phyloP scores from a whole-genome alignment of 108 stramenopile species.

The Epithemia pelagica region DNA sequence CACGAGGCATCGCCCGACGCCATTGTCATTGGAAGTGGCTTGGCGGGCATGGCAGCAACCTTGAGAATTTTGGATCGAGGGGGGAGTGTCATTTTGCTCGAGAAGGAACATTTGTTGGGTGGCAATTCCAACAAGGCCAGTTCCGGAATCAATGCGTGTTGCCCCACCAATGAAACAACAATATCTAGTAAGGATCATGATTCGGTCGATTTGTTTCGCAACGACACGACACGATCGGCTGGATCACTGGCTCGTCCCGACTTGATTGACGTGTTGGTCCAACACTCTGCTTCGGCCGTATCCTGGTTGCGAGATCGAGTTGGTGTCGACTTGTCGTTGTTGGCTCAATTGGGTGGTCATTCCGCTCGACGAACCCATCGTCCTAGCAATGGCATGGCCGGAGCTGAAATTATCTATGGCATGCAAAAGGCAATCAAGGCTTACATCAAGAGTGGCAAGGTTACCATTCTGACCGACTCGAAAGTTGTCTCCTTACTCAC shows the following conservation, averaged over 20 bases:
- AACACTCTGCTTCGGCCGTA: constrained; percentile 69
- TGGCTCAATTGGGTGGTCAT: constrained; percentile 89
- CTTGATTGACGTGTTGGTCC: constrained; percentile 68
- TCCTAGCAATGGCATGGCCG: constrained; percentile 83
- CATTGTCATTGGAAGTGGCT: constrained; percentile 84
- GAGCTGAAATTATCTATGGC: constrained; percentile 83
- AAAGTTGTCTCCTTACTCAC: constrained; percentile 51
- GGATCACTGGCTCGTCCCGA: constrained; percentile 51
- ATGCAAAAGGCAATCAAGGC: constrained; percentile 73
- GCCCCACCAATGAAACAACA: background rate
- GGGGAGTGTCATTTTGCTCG: constrained; percentile 73
- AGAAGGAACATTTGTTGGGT: constrained; percentile 84
- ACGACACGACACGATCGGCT: constrained; percentile 79
- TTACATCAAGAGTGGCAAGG: constrained; percentile 66
- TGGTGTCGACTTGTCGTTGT: constrained; percentile 72
- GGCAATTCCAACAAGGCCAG: constrained; percentile 94
- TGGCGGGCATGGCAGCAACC: constrained; percentile 81
- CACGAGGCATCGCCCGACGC: constrained; percentile 39
- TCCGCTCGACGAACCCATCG: constrained; percentile 79
- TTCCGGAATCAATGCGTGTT: constrained; percentile 67
- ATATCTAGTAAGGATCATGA: constrained; percentile 35
- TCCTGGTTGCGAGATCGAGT: constrained; percentile 74
- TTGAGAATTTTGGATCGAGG: constrained; percentile 84
- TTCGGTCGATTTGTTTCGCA: constrained; percentile 58
- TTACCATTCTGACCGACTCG: constrained; percentile 70